Conservation (phyloP, 805 yeast species). For the Ogataea nakhonphanomensis region DNA sequence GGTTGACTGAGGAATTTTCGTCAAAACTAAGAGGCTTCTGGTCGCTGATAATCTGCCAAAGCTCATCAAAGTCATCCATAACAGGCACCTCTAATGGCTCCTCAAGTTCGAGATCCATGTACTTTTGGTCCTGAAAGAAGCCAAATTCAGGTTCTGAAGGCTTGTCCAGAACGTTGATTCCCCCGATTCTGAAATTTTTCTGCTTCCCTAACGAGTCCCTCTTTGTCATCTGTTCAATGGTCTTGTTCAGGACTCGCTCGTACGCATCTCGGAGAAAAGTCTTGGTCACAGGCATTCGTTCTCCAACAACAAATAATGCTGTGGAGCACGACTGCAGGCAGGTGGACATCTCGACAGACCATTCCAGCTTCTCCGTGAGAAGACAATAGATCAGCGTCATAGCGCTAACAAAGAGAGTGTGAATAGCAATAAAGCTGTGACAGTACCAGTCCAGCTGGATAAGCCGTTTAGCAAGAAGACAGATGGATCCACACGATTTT, state of each 20-base stretch:
- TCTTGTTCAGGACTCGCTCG: conserved; percentile 19
- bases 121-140: not conserved
- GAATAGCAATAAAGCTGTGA: conserved; percentile 23
- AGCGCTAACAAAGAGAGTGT: conserved; percentile 23
- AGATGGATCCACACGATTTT: conserved; percentile 22
- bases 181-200: conserved; percentile 12
- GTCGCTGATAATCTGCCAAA: conserved; percentile 23
- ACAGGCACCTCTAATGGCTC: not conserved
- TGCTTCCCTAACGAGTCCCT: conserved; percentile 3
- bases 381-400: conserved; percentile 25
- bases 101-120: not conserved
- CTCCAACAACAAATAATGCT: conserved; percentile 24
- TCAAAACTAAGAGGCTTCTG: conserved; percentile 14
- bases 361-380: conserved; percentile 18
- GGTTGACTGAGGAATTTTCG: conserved; percentile 3
- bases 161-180: conserved; percentile 15
- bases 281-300: conserved; percentile 24
- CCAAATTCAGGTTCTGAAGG: not conserved
- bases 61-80: conserved; percentile 14
- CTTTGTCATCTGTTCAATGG: conserved; percentile 19
- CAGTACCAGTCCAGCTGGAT: conserved; percentile 23
- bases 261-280: conserved; percentile 20
- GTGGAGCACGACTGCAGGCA: conserved; percentile 26
- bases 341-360: conserved; percentile 23
- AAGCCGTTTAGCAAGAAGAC: conserved; percentile 20